Conservation (phyloP, 1,139 yeast species). For the Taphrina pruni region DNA sequence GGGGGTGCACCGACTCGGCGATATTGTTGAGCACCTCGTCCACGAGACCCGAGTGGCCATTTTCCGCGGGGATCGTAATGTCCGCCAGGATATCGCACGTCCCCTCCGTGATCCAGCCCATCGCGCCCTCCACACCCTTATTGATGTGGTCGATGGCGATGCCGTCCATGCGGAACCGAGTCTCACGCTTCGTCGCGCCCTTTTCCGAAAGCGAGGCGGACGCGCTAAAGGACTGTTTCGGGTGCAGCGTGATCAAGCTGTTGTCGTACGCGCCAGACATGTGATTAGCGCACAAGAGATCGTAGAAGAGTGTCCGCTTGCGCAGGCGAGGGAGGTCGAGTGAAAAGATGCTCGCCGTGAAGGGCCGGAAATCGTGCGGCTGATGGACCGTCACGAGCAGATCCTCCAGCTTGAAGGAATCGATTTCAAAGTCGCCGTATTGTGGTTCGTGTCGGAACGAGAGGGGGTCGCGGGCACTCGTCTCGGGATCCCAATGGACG, state of each 20-base stretch:
- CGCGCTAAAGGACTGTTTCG: slow-evolving; percentile 58
- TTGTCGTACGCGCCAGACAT: slow-evolving; percentile 93
- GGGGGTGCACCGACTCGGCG: slow-evolving; percentile 48
- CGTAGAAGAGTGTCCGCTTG: slow-evolving; percentile 92
- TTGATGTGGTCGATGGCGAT: slow-evolving; percentile 86
- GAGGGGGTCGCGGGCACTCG: slow-evolving; percentile 68
- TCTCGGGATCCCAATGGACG: slow-evolving; percentile 75
- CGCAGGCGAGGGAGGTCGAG: slow-evolving; percentile 80
- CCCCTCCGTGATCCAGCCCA: slow-evolving; percentile 95
- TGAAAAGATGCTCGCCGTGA: slow-evolving; percentile 82
- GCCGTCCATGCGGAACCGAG: slow-evolving; percentile 81
- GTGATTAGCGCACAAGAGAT: slow-evolving; percentile 79
- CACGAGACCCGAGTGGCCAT: slow-evolving; percentile 55
- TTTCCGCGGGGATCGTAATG: slow-evolving; percentile 74
- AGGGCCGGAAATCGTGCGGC: slow-evolving; percentile 80
- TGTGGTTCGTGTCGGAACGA: slow-evolving; percentile 72
- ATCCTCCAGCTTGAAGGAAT: slow-evolving; percentile 80
- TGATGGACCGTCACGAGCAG: slow-evolving; percentile 79
- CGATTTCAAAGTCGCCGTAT: slow-evolving; percentile 94
- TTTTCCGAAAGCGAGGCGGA: slow-evolving; percentile 46
- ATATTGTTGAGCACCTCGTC: slow-evolving; percentile 55
- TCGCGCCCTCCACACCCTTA: slow-evolving; percentile 88
- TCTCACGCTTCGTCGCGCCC: slow-evolving; percentile 65
- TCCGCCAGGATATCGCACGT: slow-evolving; percentile 93
- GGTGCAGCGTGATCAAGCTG: slow-evolving; percentile 87